These are phyloP conservation scores for Escallonia rubra DNA, from an alignment of 129 eudicot genomes.

Conservation along the genomic window DNA sequence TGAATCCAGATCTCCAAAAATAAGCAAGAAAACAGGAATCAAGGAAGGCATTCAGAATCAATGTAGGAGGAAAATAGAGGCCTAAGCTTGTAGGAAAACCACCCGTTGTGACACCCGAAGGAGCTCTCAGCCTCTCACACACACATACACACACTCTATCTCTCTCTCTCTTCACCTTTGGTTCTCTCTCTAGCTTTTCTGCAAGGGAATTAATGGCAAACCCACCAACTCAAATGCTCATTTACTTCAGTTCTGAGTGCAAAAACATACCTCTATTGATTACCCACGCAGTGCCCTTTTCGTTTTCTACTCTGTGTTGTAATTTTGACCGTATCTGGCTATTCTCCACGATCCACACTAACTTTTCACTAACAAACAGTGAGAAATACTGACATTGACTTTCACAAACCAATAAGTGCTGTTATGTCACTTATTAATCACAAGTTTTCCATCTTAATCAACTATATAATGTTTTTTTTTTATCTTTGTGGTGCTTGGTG, in stretches of 20 bases:
- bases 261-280: conserved; percentile 37
- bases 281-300: conserved; percentile 6
- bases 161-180: neutral
- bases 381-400: conserved; percentile 25
- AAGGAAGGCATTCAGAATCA: too few relatives aligned
- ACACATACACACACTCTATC: too few relatives aligned
- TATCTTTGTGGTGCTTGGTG: conserved; percentile 3
- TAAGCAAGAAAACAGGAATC: neutral
- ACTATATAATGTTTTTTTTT: too few relatives aligned
- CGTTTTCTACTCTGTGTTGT: neutral
- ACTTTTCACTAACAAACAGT: neutral
- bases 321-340: neutral
- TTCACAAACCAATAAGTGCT: conserved; percentile 7
- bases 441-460: too few relatives aligned
- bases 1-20: conserved; percentile 36
- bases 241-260: conserved; percentile 38
- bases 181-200: conserved; percentile 11
- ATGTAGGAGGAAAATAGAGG: conserved; percentile 5
- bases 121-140: neutral
- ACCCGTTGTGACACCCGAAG: conserved; percentile 16
- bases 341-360: neutral
- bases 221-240: conserved; percentile 41
- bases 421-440: too few relatives aligned
- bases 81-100: conserved; percentile 22
- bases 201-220: conserved; percentile 26